Conservation (phyloP, 495 filamentous ascomycete species). For the Penicillium canariense region DNA sequence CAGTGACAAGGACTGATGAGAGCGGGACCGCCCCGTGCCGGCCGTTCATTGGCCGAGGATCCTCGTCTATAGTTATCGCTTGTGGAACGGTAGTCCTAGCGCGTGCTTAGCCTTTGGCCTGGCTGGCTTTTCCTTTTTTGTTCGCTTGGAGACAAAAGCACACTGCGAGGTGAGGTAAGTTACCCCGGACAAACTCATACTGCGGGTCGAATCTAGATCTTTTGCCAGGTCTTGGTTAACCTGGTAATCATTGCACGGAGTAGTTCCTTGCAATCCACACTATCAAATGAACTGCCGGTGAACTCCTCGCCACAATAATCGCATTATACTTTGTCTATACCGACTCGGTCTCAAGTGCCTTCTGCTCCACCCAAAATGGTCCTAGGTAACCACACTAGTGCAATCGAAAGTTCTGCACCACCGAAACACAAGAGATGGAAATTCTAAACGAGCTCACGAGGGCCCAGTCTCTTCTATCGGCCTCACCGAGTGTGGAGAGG, state of each 20-base stretch:
- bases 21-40: too few species aligned
- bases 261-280: neutral
- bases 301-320: neutral
- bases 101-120: neutral
- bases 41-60: neutral
- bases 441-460: constrained; percentile 3
- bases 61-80: neutral
- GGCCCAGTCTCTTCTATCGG: neutral
- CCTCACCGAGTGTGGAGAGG: neutral
- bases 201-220: neutral
- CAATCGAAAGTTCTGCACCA: neutral
- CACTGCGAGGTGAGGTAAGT: neutral
- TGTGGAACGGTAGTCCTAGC: neutral
- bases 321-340: neutral
- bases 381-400: neutral
- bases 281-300: neutral
- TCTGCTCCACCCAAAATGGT: neutral
- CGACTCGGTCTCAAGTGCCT: neutral
- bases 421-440: neutral
- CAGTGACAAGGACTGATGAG: too few species aligned
- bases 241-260: neutral
- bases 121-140: neutral
- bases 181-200: neutral
- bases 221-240: neutral
- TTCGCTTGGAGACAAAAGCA: neutral